phyloP scores from a whole-genome alignment of 306 rosid species.

The Cucurbita argyrosperma region DNA sequence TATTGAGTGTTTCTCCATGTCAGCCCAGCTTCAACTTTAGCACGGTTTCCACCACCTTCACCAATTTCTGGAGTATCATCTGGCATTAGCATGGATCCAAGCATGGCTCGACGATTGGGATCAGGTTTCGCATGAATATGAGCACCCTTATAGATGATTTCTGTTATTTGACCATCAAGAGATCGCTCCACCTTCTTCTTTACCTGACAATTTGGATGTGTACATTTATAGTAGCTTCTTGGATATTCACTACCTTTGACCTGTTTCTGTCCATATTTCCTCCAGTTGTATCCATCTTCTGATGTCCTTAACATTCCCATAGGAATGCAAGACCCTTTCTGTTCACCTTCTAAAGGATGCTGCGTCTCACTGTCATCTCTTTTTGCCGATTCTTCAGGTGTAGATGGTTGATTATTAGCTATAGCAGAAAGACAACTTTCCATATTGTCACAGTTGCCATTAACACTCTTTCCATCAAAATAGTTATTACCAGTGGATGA shows the following conservation, averaged over 20 bases:
- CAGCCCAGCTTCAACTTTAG: conserved; percentile 31
- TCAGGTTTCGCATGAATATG: conserved; percentile 68
- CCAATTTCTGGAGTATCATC: conserved; percentile 39
- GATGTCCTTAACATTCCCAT: conserved; percentile 34
- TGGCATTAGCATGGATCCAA: conserved; percentile 22
- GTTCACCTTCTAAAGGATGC: conserved; percentile 29
- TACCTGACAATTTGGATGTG: conserved; percentile 60
- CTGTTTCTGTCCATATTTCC: conserved; percentile 92
- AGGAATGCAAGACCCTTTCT: conserved; percentile 25
- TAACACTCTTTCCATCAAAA: conserved; percentile 9
- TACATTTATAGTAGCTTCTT: conserved; percentile 83
- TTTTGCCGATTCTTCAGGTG: conserved; percentile 17
- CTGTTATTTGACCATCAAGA: conserved; percentile 82
- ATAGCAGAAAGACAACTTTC: conserved; percentile 22
- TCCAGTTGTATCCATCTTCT: conserved; percentile 89
- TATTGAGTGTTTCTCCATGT: conserved; percentile 39
- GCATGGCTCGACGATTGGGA: conserved; percentile 33
- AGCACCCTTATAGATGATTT: conserved; percentile 67
- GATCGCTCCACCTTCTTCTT: conserved; percentile 91
- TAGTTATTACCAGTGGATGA: conserved; percentile 21
- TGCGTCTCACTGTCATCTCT: conserved; percentile 20
- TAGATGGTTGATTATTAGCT: conserved; percentile 19
- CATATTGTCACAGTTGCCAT: conserved; percentile 18
- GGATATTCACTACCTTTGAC: conserved; percentile 92
- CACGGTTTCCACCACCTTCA: conserved; percentile 30